These are phyloP conservation scores for Penicillium manginii DNA, from an alignment of 495 filamentous ascomycete species.

Conservation along the genomic window DNA sequence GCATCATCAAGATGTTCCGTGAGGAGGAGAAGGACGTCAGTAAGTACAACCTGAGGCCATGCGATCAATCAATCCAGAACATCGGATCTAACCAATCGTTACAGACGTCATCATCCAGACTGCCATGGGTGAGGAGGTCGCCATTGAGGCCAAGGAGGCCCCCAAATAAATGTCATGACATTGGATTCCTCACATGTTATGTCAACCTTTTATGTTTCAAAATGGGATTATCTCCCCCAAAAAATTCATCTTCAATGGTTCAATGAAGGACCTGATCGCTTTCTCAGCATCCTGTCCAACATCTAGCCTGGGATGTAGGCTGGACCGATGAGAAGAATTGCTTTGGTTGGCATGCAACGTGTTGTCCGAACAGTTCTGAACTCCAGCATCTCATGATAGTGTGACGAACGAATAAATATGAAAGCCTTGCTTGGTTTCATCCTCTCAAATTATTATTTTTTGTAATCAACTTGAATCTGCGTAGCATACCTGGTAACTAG, in stretches of 20 bases:
- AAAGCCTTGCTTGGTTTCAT: slow-evolving; percentile 17
- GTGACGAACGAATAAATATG: slow-evolving; percentile 49
- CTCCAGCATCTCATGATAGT: slow-evolving; percentile 51
- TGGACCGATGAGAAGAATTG: slow-evolving; percentile 42
- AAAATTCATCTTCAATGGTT: slow-evolving; percentile 38
- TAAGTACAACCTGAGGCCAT: slow-evolving; percentile 53
- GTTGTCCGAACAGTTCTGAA: slow-evolving; percentile 44
- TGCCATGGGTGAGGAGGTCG: slow-evolving; percentile 93
- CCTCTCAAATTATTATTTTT: neutral
- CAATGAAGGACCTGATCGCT: slow-evolving; percentile 37
- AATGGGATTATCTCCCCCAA: slow-evolving; percentile 27
- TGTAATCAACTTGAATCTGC: neutral
- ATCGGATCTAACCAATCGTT: slow-evolving; percentile 12
- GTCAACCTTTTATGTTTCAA: slow-evolving; percentile 39
- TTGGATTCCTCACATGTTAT: slow-evolving; percentile 36
- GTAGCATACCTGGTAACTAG: too few species aligned
- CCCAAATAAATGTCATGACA: slow-evolving; percentile 45
- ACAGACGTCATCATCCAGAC: slow-evolving; percentile 87
- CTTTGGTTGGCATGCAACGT: slow-evolving; percentile 47
- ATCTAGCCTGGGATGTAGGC: slow-evolving; percentile 45
- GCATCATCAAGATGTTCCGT: slow-evolving; percentile 74
- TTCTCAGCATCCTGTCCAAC: slow-evolving; percentile 30
- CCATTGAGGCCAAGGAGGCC: slow-evolving; percentile 93
- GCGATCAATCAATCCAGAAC: too few species aligned
- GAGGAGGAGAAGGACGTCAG: slow-evolving; percentile 80